Base-by-base conservation (phyloP, 164 flowering plant species). In the Dillenia turbinata region DNA sequence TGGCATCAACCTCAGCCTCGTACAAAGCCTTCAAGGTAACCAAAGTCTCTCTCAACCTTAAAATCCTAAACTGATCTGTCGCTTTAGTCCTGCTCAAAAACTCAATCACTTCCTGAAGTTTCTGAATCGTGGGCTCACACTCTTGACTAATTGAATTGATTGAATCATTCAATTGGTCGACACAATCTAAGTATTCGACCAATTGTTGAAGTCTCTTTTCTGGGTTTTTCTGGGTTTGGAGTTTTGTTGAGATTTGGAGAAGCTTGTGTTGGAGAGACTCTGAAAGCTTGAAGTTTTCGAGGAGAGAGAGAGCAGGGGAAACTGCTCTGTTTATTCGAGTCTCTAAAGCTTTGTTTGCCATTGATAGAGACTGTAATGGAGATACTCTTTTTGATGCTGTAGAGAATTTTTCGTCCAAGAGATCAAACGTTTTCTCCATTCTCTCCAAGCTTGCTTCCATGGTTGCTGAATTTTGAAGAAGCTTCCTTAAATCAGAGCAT, bases 51-150 rank as follows among this genome's bases (percentile, higher is more conserved):
- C 56, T 82, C 55, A 84, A 64, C 52, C 86, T 71, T 3, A 66
- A 75, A 7, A 80, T 78, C 57, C 82, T 58, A 56, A 50, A 75
- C 56, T 75, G 82, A 57, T 85, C 90, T 1, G 94, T 69, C 0
- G 87, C 89, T 62, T 81, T 85, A 1, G 90, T 88, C 73, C 95
- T 67, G 65, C 95, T 86, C 73, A 88, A 67, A 62, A 82, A 85
- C 84, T 88, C 91, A 63, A 85, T 89, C 56, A 79, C 89, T 56
- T 88, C 91, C 66, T 88, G 91, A 40, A 88, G 83, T 74, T 72
- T 82, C 63, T 81, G 89, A 56, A 84, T 76, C 11, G 79, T 84
- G 0, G 95, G 86, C 69, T 83, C 88, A 5, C 85, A 74, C 53
- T 80, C 85, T 46, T 60, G 60, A 22, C 78, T 54, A 3, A 85